A percentile compares a stretch with the other conserved stretches of the same genome.
Conservation (phyloP, 1,139 yeast genomes). For the Taphrina confusa region DNA sequence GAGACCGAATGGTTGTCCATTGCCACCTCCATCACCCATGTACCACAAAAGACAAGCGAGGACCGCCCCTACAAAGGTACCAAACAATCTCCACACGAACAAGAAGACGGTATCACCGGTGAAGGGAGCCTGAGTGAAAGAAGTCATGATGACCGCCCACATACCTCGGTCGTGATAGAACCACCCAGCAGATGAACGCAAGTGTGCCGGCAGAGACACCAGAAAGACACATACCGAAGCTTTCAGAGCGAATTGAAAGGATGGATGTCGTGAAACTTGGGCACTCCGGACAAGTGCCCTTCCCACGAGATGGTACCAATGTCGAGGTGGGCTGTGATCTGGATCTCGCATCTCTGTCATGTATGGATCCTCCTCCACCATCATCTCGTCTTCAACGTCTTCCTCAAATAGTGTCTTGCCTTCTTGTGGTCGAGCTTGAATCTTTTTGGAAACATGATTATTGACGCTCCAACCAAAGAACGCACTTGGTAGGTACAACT, state of each 20-base stretch:
- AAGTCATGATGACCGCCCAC: constrained; percentile 47
- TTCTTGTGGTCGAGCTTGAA: background rate
- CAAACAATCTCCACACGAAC: constrained; percentile 42
- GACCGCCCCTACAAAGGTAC: constrained; percentile 45
- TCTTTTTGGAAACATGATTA: background rate
- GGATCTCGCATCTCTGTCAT: constrained; percentile 44
- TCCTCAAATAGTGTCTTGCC: constrained; percentile 17
- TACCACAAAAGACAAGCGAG: constrained; percentile 48
- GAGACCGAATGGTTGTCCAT: constrained; percentile 42
- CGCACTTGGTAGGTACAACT: constrained; percentile 20
- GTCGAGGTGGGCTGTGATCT: constrained; percentile 46
- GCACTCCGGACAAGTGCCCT: constrained; percentile 36
- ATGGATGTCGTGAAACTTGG: constrained; percentile 39
- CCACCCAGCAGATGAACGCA: constrained; percentile 43
- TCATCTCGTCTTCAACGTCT: constrained; percentile 44
- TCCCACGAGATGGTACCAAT: constrained; percentile 44
- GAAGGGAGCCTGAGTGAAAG: constrained; percentile 44
- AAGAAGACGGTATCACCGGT: constrained; percentile 48
- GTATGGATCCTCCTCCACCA: constrained; percentile 38
- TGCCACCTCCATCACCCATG: constrained; percentile 43
- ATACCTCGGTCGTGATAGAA: constrained; percentile 44
- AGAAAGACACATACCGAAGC: constrained; percentile 43
- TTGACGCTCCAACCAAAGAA: background rate
- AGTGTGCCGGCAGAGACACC: constrained; percentile 44
- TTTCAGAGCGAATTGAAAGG: constrained; percentile 42